Conservation (phyloP, 2,329 filamentous ascomycete species). For the Fusarium pilosicola region DNA sequence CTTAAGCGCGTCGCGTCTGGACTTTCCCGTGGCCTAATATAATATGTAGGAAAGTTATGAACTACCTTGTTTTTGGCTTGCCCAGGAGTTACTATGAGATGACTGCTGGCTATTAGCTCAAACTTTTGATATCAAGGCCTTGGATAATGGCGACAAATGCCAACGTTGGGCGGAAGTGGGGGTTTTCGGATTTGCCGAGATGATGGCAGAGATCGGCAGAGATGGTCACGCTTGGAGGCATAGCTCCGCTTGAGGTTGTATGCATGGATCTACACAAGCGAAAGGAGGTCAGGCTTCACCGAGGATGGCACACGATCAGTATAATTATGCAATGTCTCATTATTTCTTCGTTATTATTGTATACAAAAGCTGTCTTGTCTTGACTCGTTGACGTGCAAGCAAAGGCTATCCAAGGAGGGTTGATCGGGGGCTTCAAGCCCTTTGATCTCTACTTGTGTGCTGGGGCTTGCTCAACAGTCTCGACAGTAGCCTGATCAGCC, state of each 20-base stretch:
- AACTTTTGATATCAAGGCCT: fast-evolving
- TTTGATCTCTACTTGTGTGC: background rate
- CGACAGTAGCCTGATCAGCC: constrained; percentile 23
- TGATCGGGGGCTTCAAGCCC: background rate
- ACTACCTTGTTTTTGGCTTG: too few species aligned
- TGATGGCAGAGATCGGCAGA: background rate
- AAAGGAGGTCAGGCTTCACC: background rate
- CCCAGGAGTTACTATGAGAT: background rate
- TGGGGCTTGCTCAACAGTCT: constrained; percentile 13
- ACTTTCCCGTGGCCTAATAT: background rate
- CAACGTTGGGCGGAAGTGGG: background rate
- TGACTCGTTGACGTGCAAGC: background rate
- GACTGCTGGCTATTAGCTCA: background rate
- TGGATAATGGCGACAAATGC: background rate
- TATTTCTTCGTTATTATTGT: background rate
- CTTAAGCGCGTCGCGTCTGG: background rate
- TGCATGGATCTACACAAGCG: background rate
- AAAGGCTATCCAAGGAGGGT: fast-evolving
- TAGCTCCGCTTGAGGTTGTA: background rate
- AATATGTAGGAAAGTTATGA: too few species aligned
- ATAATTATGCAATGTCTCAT: background rate
- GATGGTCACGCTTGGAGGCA: background rate
- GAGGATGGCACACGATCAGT: background rate
- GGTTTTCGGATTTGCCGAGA: background rate
- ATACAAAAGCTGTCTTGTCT: background rate